These are phyloP conservation scores for Pythium brachiatum DNA, from an alignment of 352 stramenopile genomes.

Conservation along the genomic window DNA sequence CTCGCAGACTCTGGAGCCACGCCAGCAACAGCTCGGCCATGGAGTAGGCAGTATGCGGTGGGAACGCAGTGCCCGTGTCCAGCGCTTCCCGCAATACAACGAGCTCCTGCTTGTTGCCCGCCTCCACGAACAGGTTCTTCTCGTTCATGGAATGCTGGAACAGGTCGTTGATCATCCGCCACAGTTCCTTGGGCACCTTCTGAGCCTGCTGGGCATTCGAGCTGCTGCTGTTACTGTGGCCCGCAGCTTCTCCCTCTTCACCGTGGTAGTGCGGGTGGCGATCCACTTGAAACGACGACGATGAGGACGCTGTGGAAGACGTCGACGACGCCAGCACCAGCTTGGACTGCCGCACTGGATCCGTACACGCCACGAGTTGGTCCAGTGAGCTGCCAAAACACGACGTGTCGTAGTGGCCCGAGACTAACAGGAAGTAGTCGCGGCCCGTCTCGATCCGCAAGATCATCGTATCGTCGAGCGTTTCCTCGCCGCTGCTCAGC, in stretches of 20 bases:
- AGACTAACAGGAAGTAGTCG: slow-evolving; percentile 96
- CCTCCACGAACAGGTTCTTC: slow-evolving; percentile 83
- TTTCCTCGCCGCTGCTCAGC: slow-evolving; percentile 90
- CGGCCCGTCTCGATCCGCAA: slow-evolving; percentile 94
- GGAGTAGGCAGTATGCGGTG: slow-evolving; percentile 79
- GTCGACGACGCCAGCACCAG: slow-evolving; percentile 9
- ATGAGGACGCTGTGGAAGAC: not conserved
- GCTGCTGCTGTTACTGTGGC: slow-evolving; percentile 26
- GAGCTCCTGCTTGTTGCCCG: slow-evolving; percentile 65
- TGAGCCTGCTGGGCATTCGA: slow-evolving; percentile 31
- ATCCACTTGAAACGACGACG: slow-evolving; percentile 20
- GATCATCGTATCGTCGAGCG: slow-evolving; percentile 96
- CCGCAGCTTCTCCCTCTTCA: slow-evolving; percentile 24
- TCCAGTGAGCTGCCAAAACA: slow-evolving; percentile 96
- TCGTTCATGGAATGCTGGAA: slow-evolving; percentile 75
- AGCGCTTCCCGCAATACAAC: slow-evolving; percentile 86
- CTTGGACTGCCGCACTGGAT: slow-evolving; percentile 80
- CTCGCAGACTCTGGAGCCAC: slow-evolving; percentile 90
- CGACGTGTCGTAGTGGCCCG: slow-evolving; percentile 89
- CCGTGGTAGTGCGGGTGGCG: slow-evolving; percentile 20
- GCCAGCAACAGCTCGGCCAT: slow-evolving; percentile 89
- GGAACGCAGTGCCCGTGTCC: slow-evolving; percentile 90
- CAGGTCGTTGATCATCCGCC: slow-evolving; percentile 97
- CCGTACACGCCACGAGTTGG: slow-evolving; percentile 89
- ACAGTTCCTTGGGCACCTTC: slow-evolving; percentile 97